phyloP scores from a whole-genome alignment of 2,329 filamentous ascomycete species.

The Fragosphaeria purpurea region DNA sequence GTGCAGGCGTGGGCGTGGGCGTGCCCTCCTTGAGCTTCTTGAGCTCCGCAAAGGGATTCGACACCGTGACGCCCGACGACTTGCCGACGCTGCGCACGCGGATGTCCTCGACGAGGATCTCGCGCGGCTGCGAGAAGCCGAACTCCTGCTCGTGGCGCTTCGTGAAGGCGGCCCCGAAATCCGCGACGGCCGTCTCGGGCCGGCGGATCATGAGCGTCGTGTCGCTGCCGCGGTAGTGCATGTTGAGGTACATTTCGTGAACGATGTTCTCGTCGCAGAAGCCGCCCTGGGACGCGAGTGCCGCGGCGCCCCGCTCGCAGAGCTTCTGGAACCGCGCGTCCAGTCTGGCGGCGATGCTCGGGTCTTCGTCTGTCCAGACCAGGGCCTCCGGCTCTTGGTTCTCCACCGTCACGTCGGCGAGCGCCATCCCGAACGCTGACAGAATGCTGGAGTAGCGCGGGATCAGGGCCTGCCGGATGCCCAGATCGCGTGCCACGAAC shows the following conservation, averaged over 20 bases:
- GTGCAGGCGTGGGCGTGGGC: slow-evolving; percentile 57
- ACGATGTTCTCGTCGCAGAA: too few relatives aligned
- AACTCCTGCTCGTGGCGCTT: slow-evolving; percentile 63
- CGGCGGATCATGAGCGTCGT: slow-evolving; percentile 65
- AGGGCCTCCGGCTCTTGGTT: too few relatives aligned
- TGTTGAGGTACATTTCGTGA: slow-evolving; percentile 59
- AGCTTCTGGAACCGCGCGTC: too few relatives aligned
- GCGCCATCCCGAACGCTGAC: too few relatives aligned
- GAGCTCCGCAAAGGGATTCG: slow-evolving; percentile 85
- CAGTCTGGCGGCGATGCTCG: too few relatives aligned
- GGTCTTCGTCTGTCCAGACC: too few relatives aligned
- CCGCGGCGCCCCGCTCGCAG: too few relatives aligned
- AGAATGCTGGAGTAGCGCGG: too few relatives aligned
- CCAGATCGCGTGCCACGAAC: neutral
- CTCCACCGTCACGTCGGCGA: too few relatives aligned
- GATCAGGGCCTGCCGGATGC: too few relatives aligned
- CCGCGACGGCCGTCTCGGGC: slow-evolving; percentile 38
- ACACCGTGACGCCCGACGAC: slow-evolving; percentile 81
- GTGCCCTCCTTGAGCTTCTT: slow-evolving; percentile 82
- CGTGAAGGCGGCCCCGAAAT: slow-evolving; percentile 41
- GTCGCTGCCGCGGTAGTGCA: slow-evolving; percentile 83
- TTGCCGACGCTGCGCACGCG: slow-evolving; percentile 51
- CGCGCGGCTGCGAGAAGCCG: slow-evolving; percentile 58
- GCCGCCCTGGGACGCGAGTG: too few relatives aligned
- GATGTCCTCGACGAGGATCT: slow-evolving; percentile 66